Conservation (phyloP, 2,329 filamentous ascomycete species). For the Aspergillus hortae region DNA sequence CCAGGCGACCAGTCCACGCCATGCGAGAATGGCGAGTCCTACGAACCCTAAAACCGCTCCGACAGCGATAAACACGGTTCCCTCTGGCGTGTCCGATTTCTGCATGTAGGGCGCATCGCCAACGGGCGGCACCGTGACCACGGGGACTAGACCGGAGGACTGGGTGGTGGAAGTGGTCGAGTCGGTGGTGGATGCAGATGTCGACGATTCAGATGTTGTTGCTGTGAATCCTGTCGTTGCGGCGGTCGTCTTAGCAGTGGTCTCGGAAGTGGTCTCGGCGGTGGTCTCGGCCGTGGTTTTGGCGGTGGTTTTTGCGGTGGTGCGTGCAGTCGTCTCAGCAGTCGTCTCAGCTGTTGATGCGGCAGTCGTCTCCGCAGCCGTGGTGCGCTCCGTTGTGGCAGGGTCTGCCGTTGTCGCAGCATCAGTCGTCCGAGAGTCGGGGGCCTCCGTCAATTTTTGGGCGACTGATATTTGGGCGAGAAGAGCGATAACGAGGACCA, state of each 20-base stretch:
- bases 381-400: constrained; percentile 8
- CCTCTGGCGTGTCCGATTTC: constrained; percentile 77
- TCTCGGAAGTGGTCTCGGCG: constrained; percentile 1
- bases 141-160: constrained; percentile 55
- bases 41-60: constrained; percentile 83
- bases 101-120: constrained; percentile 88
- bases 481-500: constrained; percentile 15
- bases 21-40: constrained; percentile 74
- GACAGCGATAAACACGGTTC: constrained; percentile 93
- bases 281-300: constrained; percentile 6
- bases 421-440: constrained; percentile 13
- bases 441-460: constrained; percentile 6
- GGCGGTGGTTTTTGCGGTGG: constrained; percentile 11
- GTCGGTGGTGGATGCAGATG: constrained; percentile 21
- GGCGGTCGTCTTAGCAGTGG: background rate
- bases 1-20: constrained; percentile 85
- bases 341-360: background rate
- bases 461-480: constrained; percentile 16
- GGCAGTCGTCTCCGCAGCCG: constrained; percentile 14
- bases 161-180: constrained; percentile 31
- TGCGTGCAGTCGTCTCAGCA: constrained; percentile 11
- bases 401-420: constrained; percentile 9
- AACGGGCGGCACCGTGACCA: constrained; percentile 76
- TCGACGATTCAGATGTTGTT: constrained; percentile 21
- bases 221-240: constrained; percentile 15